Evolutionary conservation across 495 filamentous ascomycete species (phyloP).

Genomic region (Friedmanniomyces simplex): DNA sequence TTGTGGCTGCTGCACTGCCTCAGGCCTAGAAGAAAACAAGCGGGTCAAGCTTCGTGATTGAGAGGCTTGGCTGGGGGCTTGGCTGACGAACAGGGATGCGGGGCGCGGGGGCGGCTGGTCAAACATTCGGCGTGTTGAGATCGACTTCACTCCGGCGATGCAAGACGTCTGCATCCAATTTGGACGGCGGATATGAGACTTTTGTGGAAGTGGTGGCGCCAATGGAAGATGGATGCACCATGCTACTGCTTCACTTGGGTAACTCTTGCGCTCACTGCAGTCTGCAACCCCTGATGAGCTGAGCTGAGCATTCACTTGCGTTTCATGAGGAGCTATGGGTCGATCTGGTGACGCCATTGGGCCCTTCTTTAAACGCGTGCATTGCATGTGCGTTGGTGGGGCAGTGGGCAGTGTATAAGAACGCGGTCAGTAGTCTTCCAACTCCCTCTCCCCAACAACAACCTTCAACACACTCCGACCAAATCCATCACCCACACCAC

Average conservation of each 20-base stretch:
- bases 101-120: not conserved
- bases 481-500: not conserved
- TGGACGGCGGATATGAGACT: too few species aligned
- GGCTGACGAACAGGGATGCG: not conserved
- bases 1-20: too few species aligned
- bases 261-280: too few species aligned
- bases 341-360: not conserved
- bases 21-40: not conserved
- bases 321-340: not conserved
- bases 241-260: not conserved
- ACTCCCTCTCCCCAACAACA: not conserved
- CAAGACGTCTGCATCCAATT: too few species aligned
- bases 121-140: not conserved
- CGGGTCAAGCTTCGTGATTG: not conserved
- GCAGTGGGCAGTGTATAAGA: not conserved
- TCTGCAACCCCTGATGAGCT: not conserved
- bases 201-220: too few species aligned
- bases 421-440: not conserved
- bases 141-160: not conserved
- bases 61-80: not conserved
- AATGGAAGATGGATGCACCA: not conserved
- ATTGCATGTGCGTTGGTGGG: constrained; percentile 1
- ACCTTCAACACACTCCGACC: not conserved
- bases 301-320: not conserved
- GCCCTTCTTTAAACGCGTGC: not conserved